Base-by-base conservation (phyloP, 106 monocot species). In the Dioscorea zingiberensis region DNA sequence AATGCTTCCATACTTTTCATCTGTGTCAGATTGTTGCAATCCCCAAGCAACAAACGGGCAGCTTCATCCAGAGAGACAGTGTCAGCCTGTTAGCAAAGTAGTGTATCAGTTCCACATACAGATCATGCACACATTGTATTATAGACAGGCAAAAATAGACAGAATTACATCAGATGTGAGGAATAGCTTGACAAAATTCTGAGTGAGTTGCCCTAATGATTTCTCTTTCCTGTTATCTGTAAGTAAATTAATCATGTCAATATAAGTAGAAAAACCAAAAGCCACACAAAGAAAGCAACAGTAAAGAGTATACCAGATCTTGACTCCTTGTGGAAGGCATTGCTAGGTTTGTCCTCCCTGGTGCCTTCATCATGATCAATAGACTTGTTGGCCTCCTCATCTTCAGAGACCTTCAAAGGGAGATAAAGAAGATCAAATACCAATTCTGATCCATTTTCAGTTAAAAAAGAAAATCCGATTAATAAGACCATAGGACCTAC, bases 151-250 rank as follows among this genome's bases (percentile, higher is more conserved):
- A 51, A 51, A 51, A 13, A 19, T 13, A 19, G 47, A 19, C 19
- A 45, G 23, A 44, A 80, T 77, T 75, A 92, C 95, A 62, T 92
- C 71, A 49, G 74, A 62, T 16, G 74, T 86, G 10, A 97, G 83
- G 65, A 97, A 86, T 30, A 97, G 85, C 56, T 88, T 97, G 25
- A 97, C 86, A 71, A 97, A 97, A 59, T 92, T 92, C 75, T 88
- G 88, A 2, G 91, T 92, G 38, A 97, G 91, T 69, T 75, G 77
- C 11, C 92, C 97, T 24, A 97, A 72, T 0, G 92, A 97, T 55
- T 97, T 97, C 73, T 97, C 97, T 55, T 69, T 91, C 67, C 85
- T 77, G 48, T 85, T 82, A 7, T 92, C 87, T 62, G 53, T 27
- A 73, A 67, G 28, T 24, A 38, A 38, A 38, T 38, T 8, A 38